These are phyloP conservation scores for Candida tetrigidarum DNA, from an alignment of 1,139 yeast species.

Conservation along the genomic window DNA sequence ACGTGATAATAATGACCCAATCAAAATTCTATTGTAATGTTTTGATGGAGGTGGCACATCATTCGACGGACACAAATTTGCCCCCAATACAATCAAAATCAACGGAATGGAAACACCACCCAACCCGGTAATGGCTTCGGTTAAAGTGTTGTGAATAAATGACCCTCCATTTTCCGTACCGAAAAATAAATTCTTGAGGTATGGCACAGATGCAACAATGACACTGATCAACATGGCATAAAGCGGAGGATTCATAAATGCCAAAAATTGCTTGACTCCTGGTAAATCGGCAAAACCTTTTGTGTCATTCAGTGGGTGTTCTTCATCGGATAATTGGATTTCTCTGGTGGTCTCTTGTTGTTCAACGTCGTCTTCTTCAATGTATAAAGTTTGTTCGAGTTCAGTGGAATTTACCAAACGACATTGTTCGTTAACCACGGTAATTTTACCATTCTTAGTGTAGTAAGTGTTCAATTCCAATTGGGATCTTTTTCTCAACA, in stretches of 20 bases:
- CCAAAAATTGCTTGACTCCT: conserved; percentile 29
- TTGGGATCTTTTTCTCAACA: conserved; percentile 56
- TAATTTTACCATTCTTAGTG: conserved; percentile 19
- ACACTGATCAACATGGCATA: conserved; percentile 90
- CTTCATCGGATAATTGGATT: conserved; percentile 13
- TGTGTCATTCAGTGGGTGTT: neutral
- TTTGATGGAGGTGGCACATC: conserved; percentile 69
- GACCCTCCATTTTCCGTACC: conserved; percentile 34
- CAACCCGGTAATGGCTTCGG: conserved; percentile 75
- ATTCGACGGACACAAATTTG: conserved; percentile 69
- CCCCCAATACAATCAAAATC: conserved; percentile 73
- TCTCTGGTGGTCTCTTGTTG: conserved; percentile 17
- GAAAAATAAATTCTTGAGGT: conserved; percentile 68
- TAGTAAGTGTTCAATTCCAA: conserved; percentile 42
- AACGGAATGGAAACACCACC: conserved; percentile 92
- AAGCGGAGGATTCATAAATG: conserved; percentile 91
- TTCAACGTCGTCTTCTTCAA: conserved; percentile 10
- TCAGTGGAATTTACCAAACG: conserved; percentile 10
- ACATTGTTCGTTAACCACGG: conserved; percentile 15
- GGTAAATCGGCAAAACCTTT: conserved; percentile 14
- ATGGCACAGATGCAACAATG: conserved; percentile 80
- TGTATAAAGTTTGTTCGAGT: conserved; percentile 14
- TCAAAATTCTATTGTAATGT: conserved; percentile 59
- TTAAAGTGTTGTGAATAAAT: conserved; percentile 76
- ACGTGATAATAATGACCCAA: conserved; percentile 71